Conservation (phyloP, 2,329 filamentous ascomycete species). For the Fusarium mundagurra region DNA sequence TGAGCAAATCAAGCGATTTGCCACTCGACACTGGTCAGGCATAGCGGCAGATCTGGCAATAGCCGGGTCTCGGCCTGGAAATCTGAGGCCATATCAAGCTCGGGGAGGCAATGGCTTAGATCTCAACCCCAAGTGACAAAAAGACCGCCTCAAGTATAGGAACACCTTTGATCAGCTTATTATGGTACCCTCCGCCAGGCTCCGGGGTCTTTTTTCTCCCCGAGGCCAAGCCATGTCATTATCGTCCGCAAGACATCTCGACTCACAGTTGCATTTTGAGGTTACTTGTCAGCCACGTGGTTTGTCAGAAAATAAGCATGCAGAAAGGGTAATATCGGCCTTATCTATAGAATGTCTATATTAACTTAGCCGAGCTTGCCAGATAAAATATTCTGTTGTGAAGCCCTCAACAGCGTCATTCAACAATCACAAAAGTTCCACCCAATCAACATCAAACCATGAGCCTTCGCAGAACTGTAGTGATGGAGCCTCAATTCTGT, state of each 20-base stretch:
- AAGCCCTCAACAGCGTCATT: neutral
- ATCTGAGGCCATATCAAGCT: neutral
- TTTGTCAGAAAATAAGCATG: neutral
- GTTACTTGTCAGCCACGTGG: neutral
- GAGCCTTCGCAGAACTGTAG: neutral
- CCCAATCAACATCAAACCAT: neutral
- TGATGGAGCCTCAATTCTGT: neutral
- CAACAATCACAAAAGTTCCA: neutral
- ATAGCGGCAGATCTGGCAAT: constrained; percentile 1
- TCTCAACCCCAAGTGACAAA: neutral
- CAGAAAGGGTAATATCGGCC: neutral
- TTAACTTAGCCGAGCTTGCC: neutral
- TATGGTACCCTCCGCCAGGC: neutral
- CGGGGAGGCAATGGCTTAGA: neutral
- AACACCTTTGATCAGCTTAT: fast-evolving
- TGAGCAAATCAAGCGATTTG: neutral
- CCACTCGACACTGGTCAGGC: neutral
- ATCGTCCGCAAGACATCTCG: neutral
- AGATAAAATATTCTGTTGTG: neutral
- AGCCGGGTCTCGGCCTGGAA: neutral
- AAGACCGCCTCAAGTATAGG: fast-evolving
- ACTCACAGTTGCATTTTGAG: neutral
- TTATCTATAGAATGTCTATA: neutral
- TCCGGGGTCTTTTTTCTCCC: neutral
- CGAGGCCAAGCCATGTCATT: neutral